Base-by-base conservation (phyloP, 345 rosid genomes). In the Hevea brasiliensis region DNA sequence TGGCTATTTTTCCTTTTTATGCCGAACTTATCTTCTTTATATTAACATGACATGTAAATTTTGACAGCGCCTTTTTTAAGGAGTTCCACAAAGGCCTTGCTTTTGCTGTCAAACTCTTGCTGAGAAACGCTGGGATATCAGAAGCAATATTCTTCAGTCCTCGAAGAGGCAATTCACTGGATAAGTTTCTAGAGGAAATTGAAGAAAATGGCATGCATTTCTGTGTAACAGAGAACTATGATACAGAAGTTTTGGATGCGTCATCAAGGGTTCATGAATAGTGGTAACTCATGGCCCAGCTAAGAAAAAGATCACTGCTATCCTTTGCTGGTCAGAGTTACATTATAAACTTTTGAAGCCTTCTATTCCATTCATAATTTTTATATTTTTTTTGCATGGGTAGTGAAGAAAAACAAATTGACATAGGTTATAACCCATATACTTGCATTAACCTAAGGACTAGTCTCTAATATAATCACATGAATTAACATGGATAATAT, bases 141-240 rank as follows among this genome's bases (percentile, higher is more conserved):
- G 92, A 91, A 79, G 94, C 96, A 51, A 69, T 96, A 51, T 82
- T 91, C 72, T 82, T 93, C 80, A 89, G 92, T 81, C 97, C 96
- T 47, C 86, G 79, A 77, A 82, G 98, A 87, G 98, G 98, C 20
- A 88, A 90, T 81, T 91, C 98, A 0, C 54, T 96, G 82, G 89
- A 85, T 35, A 88, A 87, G 75, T 93, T 93, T 80, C 76, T 93
- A 37, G 83, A 75, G 56, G 80, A 77, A 79, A 67, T 84, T 58
- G 70, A 77, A 74, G 85, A 78, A 65, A 72, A 47, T 21, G 92
- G 87, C 45, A 72, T 93, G 78, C 76, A 37, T 48, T 90, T 79
- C 60, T 74, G 77, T 40, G 1, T 93, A 71, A 67, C 75, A 23
- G 95, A 94, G 76, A 87, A 82, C 77, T 92, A 90, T 15, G 86